Conservation (phyloP, 1,284 basidiomycete species). For the Ceratobasidium sp. region DNA sequence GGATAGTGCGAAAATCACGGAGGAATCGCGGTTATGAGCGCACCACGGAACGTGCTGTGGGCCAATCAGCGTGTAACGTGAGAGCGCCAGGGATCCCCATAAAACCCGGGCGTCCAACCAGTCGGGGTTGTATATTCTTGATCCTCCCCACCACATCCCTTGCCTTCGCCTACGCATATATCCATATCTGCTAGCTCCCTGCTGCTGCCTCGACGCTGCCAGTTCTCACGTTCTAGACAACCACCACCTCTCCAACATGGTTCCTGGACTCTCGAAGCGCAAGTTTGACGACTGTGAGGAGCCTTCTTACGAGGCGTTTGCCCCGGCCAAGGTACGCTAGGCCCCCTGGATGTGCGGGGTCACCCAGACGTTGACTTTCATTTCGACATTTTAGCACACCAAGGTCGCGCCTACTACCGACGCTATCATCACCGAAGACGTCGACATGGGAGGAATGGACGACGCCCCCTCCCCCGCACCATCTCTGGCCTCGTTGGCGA, state of each 20-base stretch:
- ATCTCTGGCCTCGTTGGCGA: constrained; percentile 33
- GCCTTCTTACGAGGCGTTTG: constrained; percentile 59
- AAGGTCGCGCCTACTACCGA: constrained; percentile 30
- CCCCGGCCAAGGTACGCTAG: constrained; percentile 48
- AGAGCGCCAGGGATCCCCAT: constrained; percentile 21
- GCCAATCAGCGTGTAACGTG: constrained; percentile 29
- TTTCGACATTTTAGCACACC: constrained; percentile 16
- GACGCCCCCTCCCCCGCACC: constrained; percentile 25
- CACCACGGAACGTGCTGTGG: constrained; percentile 29
- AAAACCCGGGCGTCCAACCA: constrained; percentile 20
- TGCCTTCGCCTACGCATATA: constrained; percentile 22
- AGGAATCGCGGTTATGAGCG: background rate
- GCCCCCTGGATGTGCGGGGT: background rate
- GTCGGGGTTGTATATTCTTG: constrained; percentile 15
- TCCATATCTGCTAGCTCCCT: no score
- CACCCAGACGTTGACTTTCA: background rate
- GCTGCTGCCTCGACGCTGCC: background rate
- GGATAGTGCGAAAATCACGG: background rate
- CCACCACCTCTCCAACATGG: constrained; percentile 17
- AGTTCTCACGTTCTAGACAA: background rate
- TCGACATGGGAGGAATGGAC: constrained; percentile 36
- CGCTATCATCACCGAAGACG: constrained; percentile 28
- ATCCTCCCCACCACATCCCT: constrained; percentile 27
- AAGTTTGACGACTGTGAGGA: constrained; percentile 63
- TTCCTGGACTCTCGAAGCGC: constrained; percentile 57